Conservation (phyloP, 768 basidiomycete species). For the Udeniomyces megalosporus region DNA sequence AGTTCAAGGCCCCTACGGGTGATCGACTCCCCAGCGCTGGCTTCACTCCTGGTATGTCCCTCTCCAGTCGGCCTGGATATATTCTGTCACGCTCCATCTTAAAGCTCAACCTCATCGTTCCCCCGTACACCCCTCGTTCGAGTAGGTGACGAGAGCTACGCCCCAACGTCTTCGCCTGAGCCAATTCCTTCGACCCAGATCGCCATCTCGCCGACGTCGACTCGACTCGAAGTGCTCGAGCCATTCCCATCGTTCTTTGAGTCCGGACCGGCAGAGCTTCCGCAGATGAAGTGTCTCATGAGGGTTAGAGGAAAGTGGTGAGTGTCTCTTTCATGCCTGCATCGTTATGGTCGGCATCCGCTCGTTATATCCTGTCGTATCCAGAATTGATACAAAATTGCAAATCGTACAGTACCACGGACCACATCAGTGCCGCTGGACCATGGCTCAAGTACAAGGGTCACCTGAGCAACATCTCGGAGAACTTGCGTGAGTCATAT, state of each 20-base stretch:
- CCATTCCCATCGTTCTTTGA: conserved; percentile 68
- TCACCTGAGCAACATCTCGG: conserved; percentile 86
- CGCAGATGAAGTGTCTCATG: conserved; percentile 67
- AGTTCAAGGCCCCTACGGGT: conserved; percentile 67
- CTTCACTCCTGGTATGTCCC: conserved; percentile 48
- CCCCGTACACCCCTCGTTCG: background rate
- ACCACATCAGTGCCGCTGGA: conserved; percentile 95
- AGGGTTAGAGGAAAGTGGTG: conserved; percentile 84
- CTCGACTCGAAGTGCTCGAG: conserved; percentile 68
- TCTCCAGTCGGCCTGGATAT: background rate
- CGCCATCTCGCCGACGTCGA: conserved; percentile 58
- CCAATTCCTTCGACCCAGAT: conserved; percentile 64
- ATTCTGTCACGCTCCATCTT: background rate
- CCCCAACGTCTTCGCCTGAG: conserved; percentile 55
- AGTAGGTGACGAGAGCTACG: conserved; percentile 43
- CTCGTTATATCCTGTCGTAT: too few species aligned
- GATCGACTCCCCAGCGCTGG: conserved; percentile 68
- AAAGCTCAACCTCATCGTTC: too few species aligned
- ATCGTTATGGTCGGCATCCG: too few species aligned
- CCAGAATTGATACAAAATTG: background rate
- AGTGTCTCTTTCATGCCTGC: background rate
- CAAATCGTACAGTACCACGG: conserved; percentile 47
- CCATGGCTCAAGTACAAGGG: conserved; percentile 98
- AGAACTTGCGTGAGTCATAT: conserved; percentile 61
- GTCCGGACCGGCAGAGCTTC: conserved; percentile 49